Base-by-base conservation (phyloP, 331 rosid species). In the Acacia concinna region DNA sequence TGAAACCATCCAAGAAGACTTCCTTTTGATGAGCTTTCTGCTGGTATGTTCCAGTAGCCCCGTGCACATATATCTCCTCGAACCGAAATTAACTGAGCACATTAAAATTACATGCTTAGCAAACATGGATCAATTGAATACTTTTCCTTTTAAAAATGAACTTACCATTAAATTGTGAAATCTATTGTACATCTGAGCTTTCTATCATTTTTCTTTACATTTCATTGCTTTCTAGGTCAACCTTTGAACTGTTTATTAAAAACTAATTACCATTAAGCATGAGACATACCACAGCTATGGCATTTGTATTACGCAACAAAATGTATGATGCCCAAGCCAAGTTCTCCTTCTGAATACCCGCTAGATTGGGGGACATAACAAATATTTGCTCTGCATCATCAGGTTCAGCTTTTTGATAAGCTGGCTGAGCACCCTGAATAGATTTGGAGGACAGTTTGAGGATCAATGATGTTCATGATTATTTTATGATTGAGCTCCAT, bases 261-360 rank as follows among this genome's bases (percentile, higher is more conserved):
- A 35, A 52, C 40, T 20, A 7, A 76, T 30, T 23, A 49, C 64
- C 77, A 81, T 62, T 74, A 62, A 56, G 20, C 21, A 73, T 15
- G 69, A 1, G 37, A 57, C 76, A 57, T 89, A 93, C 99, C 88
- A 63, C 92, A 44, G 93, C 82, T 56, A 88, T 70, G 64, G 97
- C 84, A 81, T 85, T 93, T 73, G 97, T 90, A 81, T 89, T 95
- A 65, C 96, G 93, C 82, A 95, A 80, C 82, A 93, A 74, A 81
- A 93, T 73, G 72, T 93, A 93, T 1, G 97, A 90, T 30, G 97
- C 88, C 99, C 98, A 93, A 81, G 99, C 98, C 73, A 95, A 69
- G 75, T 93, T 97, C 75, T 95, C 98, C 88, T 89, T 90, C 78
- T 68, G 59, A 83, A 81, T 76, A 79, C 89, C 81, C 38, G 73